A percentile compares a stretch with the other conserved stretches of the same genome.
Conservation (phyloP, 805 yeast genomes). For the Pichia membranifaciens region DNA sequence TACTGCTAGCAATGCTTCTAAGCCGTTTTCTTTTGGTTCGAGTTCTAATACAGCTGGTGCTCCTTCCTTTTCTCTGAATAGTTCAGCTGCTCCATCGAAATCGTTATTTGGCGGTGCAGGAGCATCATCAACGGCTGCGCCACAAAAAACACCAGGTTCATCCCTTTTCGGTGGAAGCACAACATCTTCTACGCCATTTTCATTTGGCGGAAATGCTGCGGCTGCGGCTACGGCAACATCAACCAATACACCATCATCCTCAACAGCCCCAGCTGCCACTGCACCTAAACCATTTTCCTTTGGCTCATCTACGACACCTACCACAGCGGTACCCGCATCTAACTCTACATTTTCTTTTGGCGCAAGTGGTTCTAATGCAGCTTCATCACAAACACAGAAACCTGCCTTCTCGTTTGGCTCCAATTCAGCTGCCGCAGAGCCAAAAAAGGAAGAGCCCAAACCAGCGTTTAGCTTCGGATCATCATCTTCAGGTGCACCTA, state of each 20-base stretch:
- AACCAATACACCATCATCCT: no score
- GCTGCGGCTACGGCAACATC: no score
- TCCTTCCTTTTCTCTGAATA: conserved; percentile 1
- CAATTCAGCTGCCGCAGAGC: neutral
- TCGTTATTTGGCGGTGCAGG: neutral
- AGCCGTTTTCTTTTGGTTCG: conserved; percentile 8
- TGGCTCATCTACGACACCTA: no score
- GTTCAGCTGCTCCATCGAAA: neutral
- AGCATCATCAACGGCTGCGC: neutral
- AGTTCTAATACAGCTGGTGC: conserved; percentile 12
- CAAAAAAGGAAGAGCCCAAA: no score
- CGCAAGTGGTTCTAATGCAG: no score
- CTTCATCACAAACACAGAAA: no score
- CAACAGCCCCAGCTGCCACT: no score
- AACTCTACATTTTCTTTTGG: neutral
- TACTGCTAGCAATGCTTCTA: neutral
- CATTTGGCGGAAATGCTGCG: neutral
- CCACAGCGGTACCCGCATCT: neutral
- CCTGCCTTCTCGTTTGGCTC: neutral
- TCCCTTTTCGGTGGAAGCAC: conserved; percentile 8
- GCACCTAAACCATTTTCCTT: no score
- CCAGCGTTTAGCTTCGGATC: no score
- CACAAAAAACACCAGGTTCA: neutral
- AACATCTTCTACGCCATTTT: conserved; percentile 4
- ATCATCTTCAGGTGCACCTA: no score